phyloP scores from a whole-genome alignment of 164 flowering plant genomes.

The Saururus chinensis region DNA sequence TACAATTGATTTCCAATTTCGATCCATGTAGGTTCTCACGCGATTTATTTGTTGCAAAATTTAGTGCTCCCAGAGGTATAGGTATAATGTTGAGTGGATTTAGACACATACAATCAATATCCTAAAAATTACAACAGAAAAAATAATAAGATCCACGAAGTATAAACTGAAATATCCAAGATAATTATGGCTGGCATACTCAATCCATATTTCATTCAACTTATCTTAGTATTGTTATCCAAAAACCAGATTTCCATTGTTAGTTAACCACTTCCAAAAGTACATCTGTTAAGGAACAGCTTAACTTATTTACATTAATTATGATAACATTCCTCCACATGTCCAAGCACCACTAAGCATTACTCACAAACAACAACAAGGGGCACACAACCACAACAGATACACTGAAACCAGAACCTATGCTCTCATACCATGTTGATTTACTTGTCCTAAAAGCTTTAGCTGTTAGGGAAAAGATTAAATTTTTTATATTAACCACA shows the following conservation, averaged over 20 bases:
- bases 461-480: background rate
- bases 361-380: background rate
- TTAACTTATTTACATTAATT: background rate
- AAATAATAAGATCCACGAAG: background rate
- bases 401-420: background rate
- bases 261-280: background rate
- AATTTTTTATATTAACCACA: background rate
- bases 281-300: background rate
- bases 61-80: constrained; percentile 31
- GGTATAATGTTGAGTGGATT: constrained; percentile 47
- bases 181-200: background rate
- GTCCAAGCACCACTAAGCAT: background rate
- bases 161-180: background rate
- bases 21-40: constrained; percentile 26
- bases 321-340: background rate
- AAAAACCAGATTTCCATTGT: background rate
- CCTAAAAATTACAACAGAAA: constrained; percentile 17
- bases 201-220: background rate
- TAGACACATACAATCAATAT: constrained; percentile 62
- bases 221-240: background rate
- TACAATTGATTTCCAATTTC: constrained; percentile 20
- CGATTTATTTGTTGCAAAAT: constrained; percentile 20
- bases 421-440: background rate
- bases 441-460: no score
- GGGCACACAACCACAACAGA: background rate